Base-by-base conservation (phyloP, 208 protist genomes). In the Trypanosoma mega region DNA sequence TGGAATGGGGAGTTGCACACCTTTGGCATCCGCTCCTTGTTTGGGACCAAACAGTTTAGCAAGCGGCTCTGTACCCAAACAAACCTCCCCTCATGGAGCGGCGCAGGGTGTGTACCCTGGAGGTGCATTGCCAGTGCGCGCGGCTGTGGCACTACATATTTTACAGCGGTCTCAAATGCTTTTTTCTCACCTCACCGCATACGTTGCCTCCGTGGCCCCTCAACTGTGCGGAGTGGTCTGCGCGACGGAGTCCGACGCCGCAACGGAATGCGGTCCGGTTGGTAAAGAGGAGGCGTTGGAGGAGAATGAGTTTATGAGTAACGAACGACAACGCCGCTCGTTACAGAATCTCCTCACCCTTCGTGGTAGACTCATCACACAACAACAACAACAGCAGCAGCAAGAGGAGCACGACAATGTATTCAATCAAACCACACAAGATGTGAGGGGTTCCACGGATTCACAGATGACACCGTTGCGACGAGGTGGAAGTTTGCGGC, bases 91-190 rank as follows among this genome's bases (percentile, higher is more conserved):
- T n/a, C n/a, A n/a, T n/a, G 30, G 16, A 34, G 30, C 33, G 7
- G 5, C n/a, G 8, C 2, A 52, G 31, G n/a, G 4, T 47, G 2
- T n/a, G 7, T 21, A 34, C 21, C 16, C 6, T 14, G 23, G 8
- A 9, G 36, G 3, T 47, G 0, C n/a, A 24, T 12, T 8, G 45
- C 24, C 3, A 46, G 12, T 6, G 52, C n/a, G 61, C 37, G 30
- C 41, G 7, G 30, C 29, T n/a, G 34, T 68, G 36, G 51, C 63
- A 14, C 23, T 68, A 29, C 52, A 68, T 33, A 23, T 68, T 33
- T 16, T 61, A 39, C 63, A 61, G 23, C 63, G 63, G 14, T 44
- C 52, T 18, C 63, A 68, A 46, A 27, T 48, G 24, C 24, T 68
- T 9, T 68, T 61, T 51, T 68, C 37, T 57, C 45, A 68, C 29